Evolutionary conservation across 352 stramenopile genomes (phyloP), one percentile per base, ranked within the genome.

Genomic region (Globisporangium nagaii): DNA sequence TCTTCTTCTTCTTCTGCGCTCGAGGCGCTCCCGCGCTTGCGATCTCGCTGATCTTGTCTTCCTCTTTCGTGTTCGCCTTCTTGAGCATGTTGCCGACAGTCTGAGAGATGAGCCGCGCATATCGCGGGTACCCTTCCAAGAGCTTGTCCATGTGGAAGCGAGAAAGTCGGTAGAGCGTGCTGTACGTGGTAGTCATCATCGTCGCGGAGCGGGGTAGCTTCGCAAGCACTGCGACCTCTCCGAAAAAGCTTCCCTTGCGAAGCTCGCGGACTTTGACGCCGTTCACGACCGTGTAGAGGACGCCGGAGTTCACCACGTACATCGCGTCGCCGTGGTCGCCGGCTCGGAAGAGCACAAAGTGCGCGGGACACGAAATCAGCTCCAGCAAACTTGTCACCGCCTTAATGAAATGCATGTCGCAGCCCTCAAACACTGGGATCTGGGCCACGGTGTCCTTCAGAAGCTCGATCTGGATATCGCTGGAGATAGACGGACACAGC

Each of bases 311-410:
- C 27, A 89, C 63, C 31, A 89, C 73, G 40, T 88, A 89, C 74
- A 89, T 85, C 4, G 78, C 79, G 52, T 89, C 72, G 25, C 79
- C 79, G 22, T 83, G 72, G 20, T 89, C 79, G 1, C 79, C 79
- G 0, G 63, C 60, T 20, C 60, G 61, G 57, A 86, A 89, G 27
- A 89, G 69, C 44, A 79, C 51, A 49, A 74, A 73, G 19, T 81
- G 76, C 0, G 74, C 76, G 0, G 79, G 79, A 17, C 79, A 67
- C 8, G 76, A 74, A 27, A 82, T 58, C 24, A 81, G 63, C 37
- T 89, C 79, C 22, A 89, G 58, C 7, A 89, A 37, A 28, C 71
- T 69, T 3, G 76, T 73, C 20, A 85, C 65, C 3, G 76, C 79
- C 30, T 76, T 70, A 41, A 86, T 70, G 30, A 89, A 89, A n/a